phyloP scores from a whole-genome alignment of 768 basidiomycete species.

The Psilocybe sp. region DNA sequence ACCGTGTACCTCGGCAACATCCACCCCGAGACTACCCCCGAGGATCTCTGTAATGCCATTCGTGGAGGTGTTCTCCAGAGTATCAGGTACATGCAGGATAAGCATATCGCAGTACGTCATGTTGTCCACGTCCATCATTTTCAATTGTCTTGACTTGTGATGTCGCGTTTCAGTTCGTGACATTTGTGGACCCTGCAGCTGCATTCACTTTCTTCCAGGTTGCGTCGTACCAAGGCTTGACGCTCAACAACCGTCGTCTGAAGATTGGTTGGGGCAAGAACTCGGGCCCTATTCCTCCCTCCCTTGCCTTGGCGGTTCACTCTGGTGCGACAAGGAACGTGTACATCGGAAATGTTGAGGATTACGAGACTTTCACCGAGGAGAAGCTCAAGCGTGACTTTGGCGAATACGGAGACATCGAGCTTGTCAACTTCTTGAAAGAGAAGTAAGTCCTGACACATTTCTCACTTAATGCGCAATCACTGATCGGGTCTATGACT shows the following conservation, averaged over 20 bases:
- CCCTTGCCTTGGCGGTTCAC: constrained; percentile 85
- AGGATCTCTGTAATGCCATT: constrained; percentile 95
- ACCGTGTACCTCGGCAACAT: constrained; percentile 97
- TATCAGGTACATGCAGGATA: constrained; percentile 93
- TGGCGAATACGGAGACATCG: constrained; percentile 94
- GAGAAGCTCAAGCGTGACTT: constrained; percentile 92
- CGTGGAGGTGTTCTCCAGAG: constrained; percentile 96
- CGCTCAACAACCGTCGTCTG: constrained; percentile 88
- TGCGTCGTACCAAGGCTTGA: constrained; percentile 85
- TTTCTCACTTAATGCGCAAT: background rate
- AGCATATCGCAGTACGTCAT: constrained; percentile 86
- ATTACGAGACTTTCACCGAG: constrained; percentile 89
- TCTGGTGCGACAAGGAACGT: constrained; percentile 95
- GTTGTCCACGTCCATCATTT: background rate
- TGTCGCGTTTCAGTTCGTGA: constrained; percentile 69
- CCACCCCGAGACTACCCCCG: constrained; percentile 91
- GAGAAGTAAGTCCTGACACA: constrained; percentile 67
- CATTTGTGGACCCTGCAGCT: constrained; percentile 91
- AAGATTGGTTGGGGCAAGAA: constrained; percentile 99
- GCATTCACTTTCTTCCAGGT: constrained; percentile 95
- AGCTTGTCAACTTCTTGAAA: constrained; percentile 92
- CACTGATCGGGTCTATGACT: constrained; percentile 2
- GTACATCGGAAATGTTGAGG: constrained; percentile 93
- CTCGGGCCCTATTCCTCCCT: constrained; percentile 81
- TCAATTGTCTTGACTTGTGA: constrained; percentile 1